Evolutionary conservation across 352 stramenopile genomes (phyloP), one percentile per base, ranked within the genome.

Genomic region (Phytophthora pinifolia): DNA sequence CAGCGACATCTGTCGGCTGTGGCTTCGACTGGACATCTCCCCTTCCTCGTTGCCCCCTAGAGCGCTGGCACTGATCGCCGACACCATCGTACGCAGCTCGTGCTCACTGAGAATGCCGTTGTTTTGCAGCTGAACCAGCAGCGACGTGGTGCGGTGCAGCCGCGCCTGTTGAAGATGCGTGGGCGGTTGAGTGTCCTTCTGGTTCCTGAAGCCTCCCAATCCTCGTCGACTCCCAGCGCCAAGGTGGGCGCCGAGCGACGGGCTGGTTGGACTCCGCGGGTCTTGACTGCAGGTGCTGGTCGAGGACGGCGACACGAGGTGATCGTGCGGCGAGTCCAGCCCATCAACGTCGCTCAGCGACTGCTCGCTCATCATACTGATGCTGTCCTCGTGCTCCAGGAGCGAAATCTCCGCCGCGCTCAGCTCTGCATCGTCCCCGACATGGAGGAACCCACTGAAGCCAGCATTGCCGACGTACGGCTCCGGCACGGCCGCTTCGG

Each of bases 261-360:
- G 66, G 45, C 63, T 81, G 25, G 35, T 55, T 9, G 65, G 57
- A 13, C 57, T 83, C 12, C 34, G 37, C 6, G 47, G 56, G 3
- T 71, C 37, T 47, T 61, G 57, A 54, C 76, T 88, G 54, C 62
- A 76, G 10, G 67, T 73, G 35, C 77, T 87, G 12, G 65, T 76
- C 1, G 74, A 84, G 14, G 77, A 87, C 18, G 80, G 80, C 9
- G 80, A 90, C 9, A 90, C 62, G 20, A 90, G 58, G 12, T 74
- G 65, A 25, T 64, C 72, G 20, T 72, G 75, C 4, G 70, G 69
- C 5, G 69, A 68, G 31, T 75, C 66, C 3, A 83, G 53, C 7
- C 50, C 63, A 9, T 70, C 72, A 3, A 67, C 59, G 35, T 79
- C 74, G 32, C 61, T 73, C 9, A 75, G 22, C 25, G 68, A 81